These are phyloP conservation scores for Boechera retrofracta DNA, from an alignment of 345 rosid species.

Conservation along the genomic window DNA sequence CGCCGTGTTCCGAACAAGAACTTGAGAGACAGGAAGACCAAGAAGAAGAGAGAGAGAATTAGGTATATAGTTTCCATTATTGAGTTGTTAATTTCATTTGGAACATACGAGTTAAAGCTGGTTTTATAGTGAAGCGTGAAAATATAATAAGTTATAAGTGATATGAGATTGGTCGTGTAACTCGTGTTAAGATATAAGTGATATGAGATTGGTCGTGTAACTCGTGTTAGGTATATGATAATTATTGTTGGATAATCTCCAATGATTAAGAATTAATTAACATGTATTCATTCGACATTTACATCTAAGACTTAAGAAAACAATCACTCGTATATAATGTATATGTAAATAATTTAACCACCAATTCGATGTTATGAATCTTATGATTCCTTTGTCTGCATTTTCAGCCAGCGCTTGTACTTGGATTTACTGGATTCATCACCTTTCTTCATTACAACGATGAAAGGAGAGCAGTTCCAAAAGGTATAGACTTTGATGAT, in stretches of 20 bases:
- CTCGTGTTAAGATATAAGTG: neutral
- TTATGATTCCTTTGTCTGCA: neutral
- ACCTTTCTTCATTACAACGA: conserved; percentile 73
- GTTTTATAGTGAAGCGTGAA: conserved; percentile 1
- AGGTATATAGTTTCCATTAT: conserved; percentile 21
- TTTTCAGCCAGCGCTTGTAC: conserved; percentile 66
- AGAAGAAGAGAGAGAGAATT: neutral
- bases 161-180: neutral
- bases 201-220: no score
- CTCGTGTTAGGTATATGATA: neutral
- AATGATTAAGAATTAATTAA: no score
- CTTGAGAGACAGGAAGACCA: conserved; percentile 18
- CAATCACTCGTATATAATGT: no score
- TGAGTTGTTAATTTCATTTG: neutral
- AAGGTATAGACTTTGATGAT: conserved; percentile 46
- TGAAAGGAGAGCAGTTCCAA: conserved; percentile 69
- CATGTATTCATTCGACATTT: no score
- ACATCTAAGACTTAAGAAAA: no score
- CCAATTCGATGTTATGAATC: neutral
- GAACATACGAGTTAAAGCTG: neutral
- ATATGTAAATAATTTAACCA: no score
- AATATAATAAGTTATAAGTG: neutral
- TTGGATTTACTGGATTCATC: conserved; percentile 69
- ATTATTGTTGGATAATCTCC: no score
- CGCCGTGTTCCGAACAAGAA: conserved; percentile 11